Percentiles rank a stretch among this genome's conserved stretches.
These are phyloP conservation scores for Auricularia heimuer DNA, from an alignment of 768 basidiomycete genomes.

Conservation along the genomic window DNA sequence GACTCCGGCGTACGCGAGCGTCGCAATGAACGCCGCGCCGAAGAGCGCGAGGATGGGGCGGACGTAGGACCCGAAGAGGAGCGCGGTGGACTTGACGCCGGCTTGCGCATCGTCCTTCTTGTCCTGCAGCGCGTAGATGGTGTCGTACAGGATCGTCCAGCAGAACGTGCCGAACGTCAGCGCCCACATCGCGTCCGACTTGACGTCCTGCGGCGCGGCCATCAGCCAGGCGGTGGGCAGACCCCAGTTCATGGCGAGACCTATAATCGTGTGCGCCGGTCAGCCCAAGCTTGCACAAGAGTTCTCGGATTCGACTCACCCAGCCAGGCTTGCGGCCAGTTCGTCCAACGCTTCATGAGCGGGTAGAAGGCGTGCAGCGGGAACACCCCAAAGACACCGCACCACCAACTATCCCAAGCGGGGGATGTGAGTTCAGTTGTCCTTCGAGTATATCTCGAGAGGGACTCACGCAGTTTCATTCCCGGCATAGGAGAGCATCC, in stretches of 20 bases:
- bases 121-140: constrained; percentile 57
- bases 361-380: constrained; percentile 31
- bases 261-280: constrained; percentile 2
- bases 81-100: constrained; percentile 52
- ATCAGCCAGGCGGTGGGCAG: constrained; percentile 11
- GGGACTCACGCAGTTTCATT: constrained; percentile 25
- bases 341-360: constrained; percentile 39
- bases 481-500: constrained; percentile 29
- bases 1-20: constrained; percentile 18
- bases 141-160: constrained; percentile 41
- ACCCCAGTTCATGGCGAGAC: constrained; percentile 14
- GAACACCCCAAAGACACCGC: constrained; percentile 15
- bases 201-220: constrained; percentile 2
- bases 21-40: constrained; percentile 16
- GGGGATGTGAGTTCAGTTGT: not conserved
- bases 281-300: not conserved
- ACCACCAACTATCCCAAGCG: constrained; percentile 7
- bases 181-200: constrained; percentile 3
- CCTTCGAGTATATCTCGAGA: no score
- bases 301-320: constrained; percentile 9
- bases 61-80: constrained; percentile 42
- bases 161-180: constrained; percentile 15
- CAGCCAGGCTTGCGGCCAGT: constrained; percentile 23
- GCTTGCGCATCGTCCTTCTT: constrained; percentile 46
- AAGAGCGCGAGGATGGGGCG: constrained; percentile 36